A percentile compares a stretch with the other conserved stretches of the same genome.
phyloP scores from a whole-genome alignment of 2,329 filamentous ascomycete genomes.

The Apiospora koreana region DNA sequence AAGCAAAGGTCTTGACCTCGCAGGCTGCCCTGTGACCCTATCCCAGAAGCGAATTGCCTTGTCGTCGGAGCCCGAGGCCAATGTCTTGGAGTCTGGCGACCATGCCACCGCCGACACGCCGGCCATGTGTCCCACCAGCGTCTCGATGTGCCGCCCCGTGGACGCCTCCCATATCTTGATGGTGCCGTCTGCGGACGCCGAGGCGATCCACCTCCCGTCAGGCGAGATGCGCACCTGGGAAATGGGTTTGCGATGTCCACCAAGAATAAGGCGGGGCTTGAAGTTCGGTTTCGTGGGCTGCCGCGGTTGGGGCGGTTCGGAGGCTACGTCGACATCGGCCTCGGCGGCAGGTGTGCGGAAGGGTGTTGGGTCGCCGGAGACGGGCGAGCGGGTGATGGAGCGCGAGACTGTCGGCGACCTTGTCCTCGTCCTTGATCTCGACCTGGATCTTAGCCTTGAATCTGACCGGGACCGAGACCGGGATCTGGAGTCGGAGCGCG shows the following conservation, averaged over 20 bases:
- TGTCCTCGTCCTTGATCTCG: constrained; percentile 22
- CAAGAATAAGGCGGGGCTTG: constrained; percentile 67
- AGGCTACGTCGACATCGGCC: constrained; percentile 13
- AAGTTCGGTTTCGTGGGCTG: constrained; percentile 67
- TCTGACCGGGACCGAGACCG: constrained; percentile 18
- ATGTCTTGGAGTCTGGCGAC: constrained; percentile 83
- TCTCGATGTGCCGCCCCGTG: constrained; percentile 80
- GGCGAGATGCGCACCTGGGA: constrained; percentile 90
- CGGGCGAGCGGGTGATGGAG: constrained; percentile 22
- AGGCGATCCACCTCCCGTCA: constrained; percentile 86
- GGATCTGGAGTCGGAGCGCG: constrained; percentile 18
- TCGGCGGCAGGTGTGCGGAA: constrained; percentile 18
- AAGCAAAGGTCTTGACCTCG: constrained; percentile 61
- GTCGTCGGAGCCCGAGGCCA: constrained; percentile 93
- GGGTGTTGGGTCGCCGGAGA: constrained; percentile 21
- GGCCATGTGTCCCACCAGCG: constrained; percentile 88
- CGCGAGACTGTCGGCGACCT: constrained; percentile 18
- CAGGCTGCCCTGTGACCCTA: constrained; percentile 59
- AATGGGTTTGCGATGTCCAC: constrained; percentile 77
- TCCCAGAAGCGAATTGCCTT: constrained; percentile 96
- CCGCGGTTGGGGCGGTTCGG: constrained; percentile 35
- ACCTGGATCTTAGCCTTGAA: constrained; percentile 18
- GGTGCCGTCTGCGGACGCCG: constrained; percentile 84
- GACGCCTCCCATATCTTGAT: constrained; percentile 87
- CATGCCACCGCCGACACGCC: constrained; percentile 93